A percentile compares a stretch with the other conserved stretches of the same genome.
phyloP scores from a whole-genome alignment of 257 asterid species.

The Solanum infundibuliforme region DNA sequence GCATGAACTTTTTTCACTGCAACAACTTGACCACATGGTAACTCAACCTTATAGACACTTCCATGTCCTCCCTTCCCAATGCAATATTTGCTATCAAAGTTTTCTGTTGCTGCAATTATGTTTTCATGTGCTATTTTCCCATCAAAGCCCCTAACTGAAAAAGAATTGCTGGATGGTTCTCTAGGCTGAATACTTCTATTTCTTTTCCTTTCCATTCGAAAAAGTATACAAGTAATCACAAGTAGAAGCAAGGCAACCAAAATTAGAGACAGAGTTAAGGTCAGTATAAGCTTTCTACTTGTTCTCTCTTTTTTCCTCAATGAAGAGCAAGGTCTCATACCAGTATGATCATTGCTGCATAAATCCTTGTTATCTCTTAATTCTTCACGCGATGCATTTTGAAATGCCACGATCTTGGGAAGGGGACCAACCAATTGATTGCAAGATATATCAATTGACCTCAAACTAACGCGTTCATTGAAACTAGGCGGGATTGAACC shows the following conservation, averaged over 20 bases:
- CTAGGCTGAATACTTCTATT: not conserved
- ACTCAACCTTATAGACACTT: slow-evolving; percentile 19
- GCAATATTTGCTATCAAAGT: slow-evolving; percentile 12
- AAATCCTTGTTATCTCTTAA: slow-evolving; percentile 20
- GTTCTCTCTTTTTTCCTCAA: not conserved
- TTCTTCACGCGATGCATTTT: slow-evolving; percentile 4
- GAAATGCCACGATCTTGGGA: slow-evolving; percentile 21
- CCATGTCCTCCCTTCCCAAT: slow-evolving; percentile 27
- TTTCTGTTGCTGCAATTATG: slow-evolving; percentile 15
- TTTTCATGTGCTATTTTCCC: slow-evolving; percentile 17
- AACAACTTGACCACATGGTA: slow-evolving; percentile 13
- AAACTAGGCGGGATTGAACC: slow-evolving; percentile 22
- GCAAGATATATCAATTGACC: slow-evolving; percentile 17
- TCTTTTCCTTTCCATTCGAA: not conserved
- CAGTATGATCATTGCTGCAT: slow-evolving; percentile 20
- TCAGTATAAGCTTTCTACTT: not conserved
- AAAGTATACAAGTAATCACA: not conserved
- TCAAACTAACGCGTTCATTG: slow-evolving; percentile 1
- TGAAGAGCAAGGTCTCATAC: slow-evolving; percentile 18
- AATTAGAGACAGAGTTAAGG: not conserved
- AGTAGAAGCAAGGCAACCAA: slow-evolving; percentile 4
- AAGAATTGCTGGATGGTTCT: not conserved
- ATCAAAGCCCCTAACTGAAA: slow-evolving; percentile 11
- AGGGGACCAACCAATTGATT: slow-evolving; percentile 32
- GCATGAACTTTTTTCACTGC: slow-evolving; percentile 23